These are phyloP conservation scores for Auricularia heimuer DNA, from an alignment of 768 basidiomycete genomes.

Conservation along the genomic window DNA sequence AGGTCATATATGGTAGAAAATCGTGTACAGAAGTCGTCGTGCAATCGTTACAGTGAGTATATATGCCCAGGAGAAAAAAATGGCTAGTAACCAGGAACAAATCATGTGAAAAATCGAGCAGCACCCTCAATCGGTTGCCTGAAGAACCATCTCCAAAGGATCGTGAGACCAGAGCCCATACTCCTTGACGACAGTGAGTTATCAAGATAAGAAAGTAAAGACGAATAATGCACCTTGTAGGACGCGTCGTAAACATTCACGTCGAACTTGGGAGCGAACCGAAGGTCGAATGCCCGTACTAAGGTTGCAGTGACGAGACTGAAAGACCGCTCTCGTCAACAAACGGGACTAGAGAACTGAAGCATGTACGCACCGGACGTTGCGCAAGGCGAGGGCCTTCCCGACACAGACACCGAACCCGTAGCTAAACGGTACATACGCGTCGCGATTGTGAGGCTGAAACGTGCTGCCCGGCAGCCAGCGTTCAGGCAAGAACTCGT, in stretches of 20 bases:
- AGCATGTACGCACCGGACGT: neutral
- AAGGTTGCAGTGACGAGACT: neutral
- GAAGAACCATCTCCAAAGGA: neutral
- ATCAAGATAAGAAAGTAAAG: neutral
- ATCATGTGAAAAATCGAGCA: neutral
- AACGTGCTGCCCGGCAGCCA: neutral
- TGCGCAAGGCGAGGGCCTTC: neutral
- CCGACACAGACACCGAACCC: neutral
- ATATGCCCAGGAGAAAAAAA: neutral
- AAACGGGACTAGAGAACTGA: neutral
- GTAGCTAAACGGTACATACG: neutral
- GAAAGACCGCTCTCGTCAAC: neutral
- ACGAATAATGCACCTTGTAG: neutral
- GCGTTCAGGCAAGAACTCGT: neutral
- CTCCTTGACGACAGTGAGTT: neutral
- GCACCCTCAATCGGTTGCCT: neutral
- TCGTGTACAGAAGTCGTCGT: too few species aligned
- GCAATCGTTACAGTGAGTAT: too few species aligned
- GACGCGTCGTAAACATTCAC: neutral
- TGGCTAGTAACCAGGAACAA: neutral
- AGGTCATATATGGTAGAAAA: neutral
- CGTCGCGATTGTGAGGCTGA: neutral
- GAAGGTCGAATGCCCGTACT: neutral
- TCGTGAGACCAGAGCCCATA: neutral
- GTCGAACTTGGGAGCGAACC: neutral